Evolutionary conservation across 2,329 filamentous ascomycete species (phyloP).

Genomic region (Talaromyces sp.): DNA sequence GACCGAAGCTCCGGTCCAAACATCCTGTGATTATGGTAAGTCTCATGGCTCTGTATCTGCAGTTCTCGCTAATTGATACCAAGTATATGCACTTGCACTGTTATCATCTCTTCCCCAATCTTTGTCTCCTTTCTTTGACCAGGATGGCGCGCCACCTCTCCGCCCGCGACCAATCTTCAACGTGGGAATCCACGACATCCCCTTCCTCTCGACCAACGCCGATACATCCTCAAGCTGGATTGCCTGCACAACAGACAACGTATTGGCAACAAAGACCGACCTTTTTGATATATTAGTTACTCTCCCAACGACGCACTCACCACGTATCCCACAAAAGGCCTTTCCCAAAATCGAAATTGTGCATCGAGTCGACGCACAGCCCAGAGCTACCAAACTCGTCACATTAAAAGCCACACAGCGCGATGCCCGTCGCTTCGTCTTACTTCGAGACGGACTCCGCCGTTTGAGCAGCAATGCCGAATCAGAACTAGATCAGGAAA

Average conservation of each 20-base stretch:
- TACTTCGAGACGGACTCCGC: conserved; percentile 63
- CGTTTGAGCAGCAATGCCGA: conserved; percentile 33
- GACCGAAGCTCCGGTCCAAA: conserved; percentile 79
- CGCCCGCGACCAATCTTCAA: conserved; percentile 83
- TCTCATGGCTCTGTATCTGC: neutral
- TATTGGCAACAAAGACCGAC: conserved; percentile 78
- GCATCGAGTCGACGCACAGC: conserved; percentile 56
- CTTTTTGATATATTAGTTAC: conserved; percentile 89
- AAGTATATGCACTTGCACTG: conserved; percentile 92
- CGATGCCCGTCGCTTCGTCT: conserved; percentile 76
- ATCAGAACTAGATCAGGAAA: conserved; percentile 22
- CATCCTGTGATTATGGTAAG: conserved; percentile 84
- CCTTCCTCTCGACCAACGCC: conserved; percentile 63
- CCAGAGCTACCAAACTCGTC: conserved; percentile 29
- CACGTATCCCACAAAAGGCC: conserved; percentile 58
- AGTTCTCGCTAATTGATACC: conserved; percentile 24
- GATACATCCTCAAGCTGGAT: conserved; percentile 68
- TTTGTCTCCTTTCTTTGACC: conserved; percentile 66
- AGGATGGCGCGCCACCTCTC: conserved; percentile 59
- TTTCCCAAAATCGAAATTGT: conserved; percentile 75
- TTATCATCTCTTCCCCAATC: conserved; percentile 82
- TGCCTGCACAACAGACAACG: conserved; percentile 92
- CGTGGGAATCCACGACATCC: conserved; percentile 89
- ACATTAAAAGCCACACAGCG: conserved; percentile 80
- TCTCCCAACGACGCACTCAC: conserved; percentile 58